Evolutionary conservation across 805 yeast genomes (phyloP).

Genomic region (Metschnikowia santaceciliae): DNA sequence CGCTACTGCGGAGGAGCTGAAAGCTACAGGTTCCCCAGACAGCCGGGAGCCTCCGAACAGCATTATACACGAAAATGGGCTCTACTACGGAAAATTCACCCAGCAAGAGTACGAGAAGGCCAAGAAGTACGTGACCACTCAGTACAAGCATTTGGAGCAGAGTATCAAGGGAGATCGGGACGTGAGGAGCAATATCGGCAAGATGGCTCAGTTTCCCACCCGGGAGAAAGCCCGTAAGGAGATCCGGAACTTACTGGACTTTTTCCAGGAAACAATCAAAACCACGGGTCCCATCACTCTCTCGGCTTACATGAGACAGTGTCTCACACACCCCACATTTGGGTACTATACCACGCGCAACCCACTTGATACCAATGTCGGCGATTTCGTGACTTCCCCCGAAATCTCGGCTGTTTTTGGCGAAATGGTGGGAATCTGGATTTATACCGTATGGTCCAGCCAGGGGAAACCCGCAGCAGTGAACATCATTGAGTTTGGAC

Average conservation of each 20-base stretch:
- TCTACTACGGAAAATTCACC: conserved; percentile 34
- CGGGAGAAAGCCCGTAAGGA: conserved; percentile 5
- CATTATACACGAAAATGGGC: conserved; percentile 24
- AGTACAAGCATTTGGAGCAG: conserved; percentile 28
- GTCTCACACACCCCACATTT: conserved; percentile 68
- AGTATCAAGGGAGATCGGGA: conserved; percentile 36
- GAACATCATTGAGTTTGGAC: conserved; percentile 73
- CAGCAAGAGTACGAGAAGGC: conserved; percentile 39
- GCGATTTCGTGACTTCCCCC: conserved; percentile 83
- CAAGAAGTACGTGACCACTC: conserved; percentile 28
- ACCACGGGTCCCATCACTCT: conserved; percentile 76
- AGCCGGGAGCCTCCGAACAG: not conserved
- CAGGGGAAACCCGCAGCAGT: conserved; percentile 51
- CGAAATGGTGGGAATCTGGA: conserved; percentile 78
- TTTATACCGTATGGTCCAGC: conserved; percentile 50
- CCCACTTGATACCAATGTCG: conserved; percentile 57
- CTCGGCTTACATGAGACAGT: conserved; percentile 74
- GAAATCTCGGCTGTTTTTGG: conserved; percentile 87
- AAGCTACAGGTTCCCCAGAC: not conserved
- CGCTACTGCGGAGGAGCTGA: not conserved
- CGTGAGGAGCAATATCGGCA: conserved; percentile 34
- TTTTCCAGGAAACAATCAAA: conserved; percentile 48
- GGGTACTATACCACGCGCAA: conserved; percentile 80
- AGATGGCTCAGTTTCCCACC: conserved; percentile 36
- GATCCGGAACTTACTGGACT: conserved; percentile 27